A percentile compares a stretch with the other conserved stretches of the same genome.
These are phyloP conservation scores for Thermomyces lanuginosus DNA, from an alignment of 2,329 filamentous ascomycete species.

Conservation along the genomic window DNA sequence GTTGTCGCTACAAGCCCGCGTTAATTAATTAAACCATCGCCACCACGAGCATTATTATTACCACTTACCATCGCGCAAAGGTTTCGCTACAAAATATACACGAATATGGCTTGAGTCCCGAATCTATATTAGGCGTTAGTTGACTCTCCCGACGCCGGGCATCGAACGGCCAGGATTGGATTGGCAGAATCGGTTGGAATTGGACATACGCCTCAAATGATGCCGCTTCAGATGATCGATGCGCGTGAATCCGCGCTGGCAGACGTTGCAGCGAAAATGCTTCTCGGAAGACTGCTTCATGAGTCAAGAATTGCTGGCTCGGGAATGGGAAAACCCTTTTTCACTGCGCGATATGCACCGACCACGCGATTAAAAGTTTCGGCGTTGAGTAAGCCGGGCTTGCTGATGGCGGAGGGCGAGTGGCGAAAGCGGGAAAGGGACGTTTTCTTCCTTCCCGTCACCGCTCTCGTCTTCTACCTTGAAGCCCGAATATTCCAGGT, in stretches of 20 bases:
- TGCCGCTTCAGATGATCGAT: constrained; percentile 34
- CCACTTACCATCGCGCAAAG: constrained; percentile 29
- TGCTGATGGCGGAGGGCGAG: too few species aligned
- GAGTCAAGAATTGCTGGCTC: too few species aligned
- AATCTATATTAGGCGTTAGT: constrained; percentile 17
- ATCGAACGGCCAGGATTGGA: too few species aligned
- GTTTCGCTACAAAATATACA: constrained; percentile 31
- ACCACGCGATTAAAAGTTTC: too few species aligned
- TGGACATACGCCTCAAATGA: constrained; percentile 28
- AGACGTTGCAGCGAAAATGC: constrained; percentile 29
- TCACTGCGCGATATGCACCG: too few species aligned
- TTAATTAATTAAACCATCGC: constrained; percentile 2
- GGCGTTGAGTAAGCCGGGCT: too few species aligned
- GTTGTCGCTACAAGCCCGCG: constrained; percentile 31
- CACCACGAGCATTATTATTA: constrained; percentile 1
- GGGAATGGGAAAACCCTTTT: too few species aligned
- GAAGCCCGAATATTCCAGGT: too few species aligned
- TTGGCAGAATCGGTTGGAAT: constrained; percentile 1
- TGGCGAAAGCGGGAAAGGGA: too few species aligned
- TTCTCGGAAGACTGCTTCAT: constrained; percentile 24
- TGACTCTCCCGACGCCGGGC: background rate
- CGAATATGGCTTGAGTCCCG: constrained; percentile 32
- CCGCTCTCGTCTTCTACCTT: too few species aligned
- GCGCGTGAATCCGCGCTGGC: constrained; percentile 30
- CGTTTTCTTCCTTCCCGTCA: too few species aligned